Evolutionary conservation across 139 green algal genomes (phyloP), one percentile per base, ranked within the genome.

Genomic region (Chlorokybus atmophyticus): DNA sequence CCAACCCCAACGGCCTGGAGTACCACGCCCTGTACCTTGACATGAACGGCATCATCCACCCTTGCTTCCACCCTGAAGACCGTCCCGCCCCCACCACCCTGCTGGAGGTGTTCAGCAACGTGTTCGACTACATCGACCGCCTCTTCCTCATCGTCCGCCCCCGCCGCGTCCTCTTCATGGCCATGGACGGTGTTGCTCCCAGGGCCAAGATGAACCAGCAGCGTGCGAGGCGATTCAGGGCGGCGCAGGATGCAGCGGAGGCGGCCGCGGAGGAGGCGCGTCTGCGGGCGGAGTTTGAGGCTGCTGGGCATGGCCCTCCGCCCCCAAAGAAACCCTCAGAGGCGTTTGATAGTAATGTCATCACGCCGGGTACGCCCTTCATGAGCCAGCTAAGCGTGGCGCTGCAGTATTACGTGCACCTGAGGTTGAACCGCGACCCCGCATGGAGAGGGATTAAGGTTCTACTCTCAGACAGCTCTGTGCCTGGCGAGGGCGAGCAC

Each of bases 41-140:
- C 67, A 99, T 99, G 92, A 99, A 99, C 69, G 91, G 91, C 10
- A 99, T 99, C 79, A 99, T 99, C 52, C 92, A 99, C 66, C 92
- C 92, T 2, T 99, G 92, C 82, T 99, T 99, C 66, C 92, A 99
- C 64, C 92, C 92, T 4, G 91, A 98, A 74, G 92, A 97, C 78
- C 67, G 81, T 77, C 76, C 85, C 19, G 70, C 88, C 0, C 88
- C 87, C 40, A 93, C 82, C 39, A 96, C 88, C 27, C 82, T 94
- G 79, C 66, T 69, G 10, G 89, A 96, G 81, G 87, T 97, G n/a
- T 99, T 98, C 66, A 48, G 85, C 32, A 76, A 76, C 66, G 97
- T 99, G 55, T 97, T 98, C 75, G 91, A 94, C 58, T 98, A 98
- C 83, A 99, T 99, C 56, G 92, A 99, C 75, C 82, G 88, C 50